A percentile compares a stretch with the other conserved stretches of the same genome.
Evolutionary conservation across 2,329 filamentous ascomycete species (phyloP).

Genomic region (Arthroderma sp.): DNA sequence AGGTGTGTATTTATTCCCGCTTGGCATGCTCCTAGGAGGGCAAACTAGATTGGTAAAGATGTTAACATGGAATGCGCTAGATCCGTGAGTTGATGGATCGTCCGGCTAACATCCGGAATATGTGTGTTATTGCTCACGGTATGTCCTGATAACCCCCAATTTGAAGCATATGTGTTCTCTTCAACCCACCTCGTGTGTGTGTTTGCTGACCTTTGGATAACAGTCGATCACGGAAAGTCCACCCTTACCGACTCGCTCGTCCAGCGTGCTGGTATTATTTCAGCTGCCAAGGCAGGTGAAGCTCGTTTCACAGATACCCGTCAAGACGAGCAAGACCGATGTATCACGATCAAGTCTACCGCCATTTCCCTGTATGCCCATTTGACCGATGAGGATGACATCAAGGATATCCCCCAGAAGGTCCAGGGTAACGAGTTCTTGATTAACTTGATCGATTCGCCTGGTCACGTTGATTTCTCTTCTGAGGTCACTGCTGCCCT

Average conservation of each 20-base stretch:
- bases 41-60: not conserved
- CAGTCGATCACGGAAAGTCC: slow-evolving; percentile 98
- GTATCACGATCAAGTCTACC: slow-evolving; percentile 99
- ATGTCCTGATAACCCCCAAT: slow-evolving; percentile 20
- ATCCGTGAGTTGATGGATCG: slow-evolving; percentile 38
- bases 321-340: slow-evolving; percentile 96
- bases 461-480: slow-evolving; percentile 99
- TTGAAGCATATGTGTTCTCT: not conserved
- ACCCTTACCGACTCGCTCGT: slow-evolving; percentile 98
- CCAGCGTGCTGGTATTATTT: slow-evolving; percentile 99
- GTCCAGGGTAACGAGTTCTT: slow-evolving; percentile 91
- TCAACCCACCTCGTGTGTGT: slow-evolving; percentile 1
- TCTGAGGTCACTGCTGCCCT: slow-evolving; percentile 98
- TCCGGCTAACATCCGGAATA: slow-evolving; percentile 64
- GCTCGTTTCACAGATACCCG: slow-evolving; percentile 93
- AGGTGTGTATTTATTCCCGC: slow-evolving; percentile 38
- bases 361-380: slow-evolving; percentile 95
- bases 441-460: slow-evolving; percentile 99
- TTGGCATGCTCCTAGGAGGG: not conserved
- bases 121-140: slow-evolving; percentile 99
- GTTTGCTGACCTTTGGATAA: slow-evolving; percentile 3
- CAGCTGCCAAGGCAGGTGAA: slow-evolving; percentile 91
- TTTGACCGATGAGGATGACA: slow-evolving; percentile 66
- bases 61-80: slow-evolving; percentile 19
- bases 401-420: slow-evolving; percentile 87